A percentile compares a stretch with the other conserved stretches of the same genome.
Conservation (phyloP, 2,329 filamentous ascomycete genomes). For the Cladosporium sp. region DNA sequence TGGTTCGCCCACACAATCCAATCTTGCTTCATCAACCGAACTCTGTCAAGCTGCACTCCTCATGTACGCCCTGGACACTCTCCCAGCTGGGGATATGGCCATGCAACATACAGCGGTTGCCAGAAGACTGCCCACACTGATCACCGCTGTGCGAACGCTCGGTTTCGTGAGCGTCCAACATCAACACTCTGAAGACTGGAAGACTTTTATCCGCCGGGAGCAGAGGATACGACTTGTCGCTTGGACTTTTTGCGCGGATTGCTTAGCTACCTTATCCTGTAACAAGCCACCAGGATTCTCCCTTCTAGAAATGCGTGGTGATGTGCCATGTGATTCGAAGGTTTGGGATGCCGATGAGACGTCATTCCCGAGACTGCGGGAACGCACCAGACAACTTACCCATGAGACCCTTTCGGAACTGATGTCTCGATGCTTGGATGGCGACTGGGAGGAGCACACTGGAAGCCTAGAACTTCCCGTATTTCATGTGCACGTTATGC, state of each 20-base stretch:
- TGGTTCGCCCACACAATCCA: too few relatives aligned
- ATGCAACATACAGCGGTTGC: conserved; percentile 15
- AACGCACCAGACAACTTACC: background rate
- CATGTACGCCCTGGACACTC: conserved; percentile 15
- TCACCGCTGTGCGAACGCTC: conserved; percentile 9
- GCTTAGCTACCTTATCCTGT: conserved; percentile 15
- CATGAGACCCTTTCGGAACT: background rate
- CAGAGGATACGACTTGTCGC: conserved; percentile 17
- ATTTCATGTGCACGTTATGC: conserved; percentile 3
- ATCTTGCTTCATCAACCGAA: background rate
- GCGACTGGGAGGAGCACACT: background rate
- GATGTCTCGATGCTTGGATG: background rate
- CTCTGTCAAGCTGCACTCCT: conserved; percentile 18
- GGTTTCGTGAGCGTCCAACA: conserved; percentile 1
- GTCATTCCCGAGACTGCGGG: background rate
- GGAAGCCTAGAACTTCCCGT: background rate
- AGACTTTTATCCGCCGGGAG: conserved; percentile 12
- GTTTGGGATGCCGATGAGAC: conserved; percentile 13
- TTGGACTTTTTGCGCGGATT: conserved; percentile 18
- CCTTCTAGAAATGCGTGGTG: conserved; percentile 15
- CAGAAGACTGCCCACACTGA: conserved; percentile 12
- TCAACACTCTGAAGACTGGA: background rate
- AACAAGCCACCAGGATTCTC: conserved; percentile 16
- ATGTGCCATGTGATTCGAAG: conserved; percentile 6
- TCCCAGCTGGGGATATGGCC: background rate